Evolutionary conservation across 1,284 basidiomycete species (phyloP), one percentile per base, ranked within the genome.

Genomic region (Ustilago loliicola): DNA sequence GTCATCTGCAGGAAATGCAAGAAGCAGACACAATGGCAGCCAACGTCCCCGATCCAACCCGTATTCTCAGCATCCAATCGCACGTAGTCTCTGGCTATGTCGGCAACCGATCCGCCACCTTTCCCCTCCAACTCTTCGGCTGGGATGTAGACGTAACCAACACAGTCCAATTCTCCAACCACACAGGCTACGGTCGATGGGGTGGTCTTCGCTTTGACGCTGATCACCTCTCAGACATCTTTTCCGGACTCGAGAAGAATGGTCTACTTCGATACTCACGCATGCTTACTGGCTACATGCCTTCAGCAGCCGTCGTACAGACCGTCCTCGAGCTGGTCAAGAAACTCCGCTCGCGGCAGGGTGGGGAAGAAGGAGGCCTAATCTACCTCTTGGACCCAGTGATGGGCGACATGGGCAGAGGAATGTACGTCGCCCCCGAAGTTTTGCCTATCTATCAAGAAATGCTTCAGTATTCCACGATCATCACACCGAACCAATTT

Each of bases 401-500:
- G 9, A 85, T 86, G 84, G 95, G 94, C 72, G 78, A 80, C 40
- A 82, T 80, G 88, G 83, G 77, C 8, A 64, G 83, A 6, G 84
- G 84, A 38, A 83, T 84, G 96, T 99, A 99, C 81, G 96, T 99
- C 29, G 91, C 94, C 7, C 89, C 91, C 13, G 92, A 94, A 75
- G 94, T 96, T 6, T 90, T 99, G 61, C 94, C 95, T 0, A 90
- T 95, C 54, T 99, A 99, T 88, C 91, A 91, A 59, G 80, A 86
- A 21, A 90, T 99, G 87, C 89, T 99, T 2, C 89, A 90, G 19
- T 88, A 92, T 25, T 92, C 96, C 1, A 94, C 93, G 0, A 92
- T 98, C 65, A 96, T 98, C 77, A 96, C 96, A 0, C 96, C 96
- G 0, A 99, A 99, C 86, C 97, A 96, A 90, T 99, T 96, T 79